Conservation (phyloP, 768 basidiomycete genomes). For the Lepiota subincarnata region DNA sequence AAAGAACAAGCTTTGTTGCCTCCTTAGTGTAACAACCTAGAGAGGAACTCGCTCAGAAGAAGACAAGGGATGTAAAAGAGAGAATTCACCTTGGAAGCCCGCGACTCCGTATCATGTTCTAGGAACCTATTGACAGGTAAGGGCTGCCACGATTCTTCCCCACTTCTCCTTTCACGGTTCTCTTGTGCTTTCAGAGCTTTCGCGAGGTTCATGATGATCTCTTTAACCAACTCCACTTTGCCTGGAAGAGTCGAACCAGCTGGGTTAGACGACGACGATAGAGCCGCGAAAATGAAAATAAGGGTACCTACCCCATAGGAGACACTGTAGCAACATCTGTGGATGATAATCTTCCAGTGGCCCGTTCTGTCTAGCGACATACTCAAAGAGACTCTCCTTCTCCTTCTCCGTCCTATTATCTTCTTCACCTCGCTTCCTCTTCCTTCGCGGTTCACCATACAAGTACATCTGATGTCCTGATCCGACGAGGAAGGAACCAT, state of each 20-base stretch:
- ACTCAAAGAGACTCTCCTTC: constrained; percentile 68
- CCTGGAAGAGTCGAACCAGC: constrained; percentile 36
- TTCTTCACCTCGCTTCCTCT: constrained; percentile 2
- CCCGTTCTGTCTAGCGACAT: constrained; percentile 79
- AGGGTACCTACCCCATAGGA: constrained; percentile 75
- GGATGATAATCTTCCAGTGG: constrained; percentile 92
- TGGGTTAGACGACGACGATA: background rate
- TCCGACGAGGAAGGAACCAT: constrained; percentile 78
- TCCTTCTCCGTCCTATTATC: constrained; percentile 21
- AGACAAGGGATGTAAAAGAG: too few relatives aligned
- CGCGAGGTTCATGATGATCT: constrained; percentile 68
- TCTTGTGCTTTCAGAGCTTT: constrained; percentile 29
- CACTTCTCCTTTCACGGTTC: constrained; percentile 13
- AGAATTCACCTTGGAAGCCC: background rate
- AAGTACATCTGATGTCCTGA: constrained; percentile 82
- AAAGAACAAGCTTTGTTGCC: constrained; percentile 54
- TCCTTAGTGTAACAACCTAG: constrained; percentile 22
- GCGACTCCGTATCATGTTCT: constrained; percentile 26
- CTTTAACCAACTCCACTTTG: constrained; percentile 82
- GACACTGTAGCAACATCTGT: constrained; percentile 86
- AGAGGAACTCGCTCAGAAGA: too few relatives aligned
- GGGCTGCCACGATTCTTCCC: constrained; percentile 36
- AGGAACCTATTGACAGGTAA: constrained; percentile 59
- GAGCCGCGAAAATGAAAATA: background rate
- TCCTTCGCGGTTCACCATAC: constrained; percentile 48